phyloP scores from a whole-genome alignment of 306 rosid genomes.

The Cicer cuneatum region DNA sequence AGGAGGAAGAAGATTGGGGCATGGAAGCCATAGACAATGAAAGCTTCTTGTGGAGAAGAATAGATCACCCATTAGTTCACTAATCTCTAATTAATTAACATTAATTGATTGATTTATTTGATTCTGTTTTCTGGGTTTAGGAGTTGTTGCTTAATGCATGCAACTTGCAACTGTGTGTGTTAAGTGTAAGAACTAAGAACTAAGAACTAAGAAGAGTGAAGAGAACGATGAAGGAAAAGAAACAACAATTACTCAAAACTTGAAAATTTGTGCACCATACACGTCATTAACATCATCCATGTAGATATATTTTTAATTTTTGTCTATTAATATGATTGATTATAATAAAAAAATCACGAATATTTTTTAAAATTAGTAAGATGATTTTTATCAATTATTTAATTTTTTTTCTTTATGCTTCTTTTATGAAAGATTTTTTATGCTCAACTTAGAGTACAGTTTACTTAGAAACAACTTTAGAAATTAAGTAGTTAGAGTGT shows the following conservation, averaged over 20 bases:
- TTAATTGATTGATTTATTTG: background rate
- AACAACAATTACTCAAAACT: conserved; percentile 12
- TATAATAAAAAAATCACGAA: no score
- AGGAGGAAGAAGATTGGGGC: conserved; percentile 32
- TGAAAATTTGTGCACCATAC: background rate
- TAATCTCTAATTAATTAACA: background rate
- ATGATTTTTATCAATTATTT: no score
- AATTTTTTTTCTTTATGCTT: no score
- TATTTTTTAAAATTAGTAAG: no score
- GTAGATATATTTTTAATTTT: background rate
- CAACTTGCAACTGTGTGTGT: background rate
- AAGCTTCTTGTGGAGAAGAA: conserved; percentile 42
- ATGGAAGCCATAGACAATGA: conserved; percentile 43
- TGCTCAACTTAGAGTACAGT: no score
- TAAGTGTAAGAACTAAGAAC: background rate
- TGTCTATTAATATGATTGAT: background rate
- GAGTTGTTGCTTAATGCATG: background rate
- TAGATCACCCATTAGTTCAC: conserved; percentile 51
- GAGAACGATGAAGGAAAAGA: conserved; percentile 24
- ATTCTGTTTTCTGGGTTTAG: background rate
- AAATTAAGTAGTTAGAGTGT: no score
- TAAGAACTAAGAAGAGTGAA: background rate
- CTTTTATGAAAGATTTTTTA: no score
- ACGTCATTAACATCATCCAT: background rate
- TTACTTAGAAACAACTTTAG: no score